Evolutionary conservation across 1,139 yeast species (phyloP).

Genomic region (Debaryomyces robertsiae): DNA sequence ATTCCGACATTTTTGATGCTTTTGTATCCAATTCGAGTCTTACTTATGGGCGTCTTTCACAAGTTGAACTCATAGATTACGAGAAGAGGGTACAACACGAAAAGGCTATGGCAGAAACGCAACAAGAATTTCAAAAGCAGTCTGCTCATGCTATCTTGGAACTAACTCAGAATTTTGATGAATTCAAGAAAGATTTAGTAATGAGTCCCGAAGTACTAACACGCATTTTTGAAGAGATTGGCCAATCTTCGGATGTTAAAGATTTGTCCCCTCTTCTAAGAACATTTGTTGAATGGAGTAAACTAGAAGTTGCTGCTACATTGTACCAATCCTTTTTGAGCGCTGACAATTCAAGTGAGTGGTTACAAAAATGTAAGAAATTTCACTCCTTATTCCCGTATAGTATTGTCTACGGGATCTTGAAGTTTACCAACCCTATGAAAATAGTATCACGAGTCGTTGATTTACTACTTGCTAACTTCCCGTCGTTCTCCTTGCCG

Average conservation of each 20-base stretch:
- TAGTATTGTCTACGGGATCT: conserved; percentile 67
- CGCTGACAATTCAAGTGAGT: conserved; percentile 75
- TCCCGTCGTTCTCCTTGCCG: conserved; percentile 42
- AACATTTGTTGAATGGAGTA: conserved; percentile 78
- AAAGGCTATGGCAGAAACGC: conserved; percentile 60
- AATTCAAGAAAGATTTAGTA: conserved; percentile 55
- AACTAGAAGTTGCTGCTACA: conserved; percentile 81
- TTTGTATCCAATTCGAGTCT: conserved; percentile 50
- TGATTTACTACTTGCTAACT: conserved; percentile 77
- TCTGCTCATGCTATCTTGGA: conserved; percentile 48
- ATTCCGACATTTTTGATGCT: conserved; percentile 49
- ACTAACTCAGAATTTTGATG: conserved; percentile 53
- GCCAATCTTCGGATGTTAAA: conserved; percentile 50
- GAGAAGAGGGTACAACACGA: conserved; percentile 62
- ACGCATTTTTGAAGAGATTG: conserved; percentile 64
- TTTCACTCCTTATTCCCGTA: conserved; percentile 81
- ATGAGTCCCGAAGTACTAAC: conserved; percentile 51
- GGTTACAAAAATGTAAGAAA: conserved; percentile 65
- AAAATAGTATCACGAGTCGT: conserved; percentile 75
- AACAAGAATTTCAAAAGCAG: conserved; percentile 69
- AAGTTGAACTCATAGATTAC: conserved; percentile 56
- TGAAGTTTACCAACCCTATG: conserved; percentile 84
- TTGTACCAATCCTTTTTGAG: conserved; percentile 78
- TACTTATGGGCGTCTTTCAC: conserved; percentile 30
- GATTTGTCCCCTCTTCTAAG: conserved; percentile 69